Evolutionary conservation across 1,284 basidiomycete species (phyloP).

Genomic region (Fomitopsis schrenkii): DNA sequence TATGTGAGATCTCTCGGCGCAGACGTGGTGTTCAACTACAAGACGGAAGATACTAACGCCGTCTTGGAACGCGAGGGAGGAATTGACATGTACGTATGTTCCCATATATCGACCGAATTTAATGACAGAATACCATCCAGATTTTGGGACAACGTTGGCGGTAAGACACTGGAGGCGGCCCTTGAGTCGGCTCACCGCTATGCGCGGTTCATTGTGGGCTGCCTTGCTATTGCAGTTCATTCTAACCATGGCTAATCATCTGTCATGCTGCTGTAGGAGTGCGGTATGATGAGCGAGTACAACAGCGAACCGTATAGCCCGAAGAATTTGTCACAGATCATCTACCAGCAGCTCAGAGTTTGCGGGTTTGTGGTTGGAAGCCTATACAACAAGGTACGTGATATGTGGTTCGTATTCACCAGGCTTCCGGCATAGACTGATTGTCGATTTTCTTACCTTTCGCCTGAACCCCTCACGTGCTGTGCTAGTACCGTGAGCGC

Average conservation of each 20-base stretch:
- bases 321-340: constrained; percentile 33
- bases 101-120: constrained; percentile 11
- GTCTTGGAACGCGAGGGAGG: constrained; percentile 56
- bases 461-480: constrained; percentile 6
- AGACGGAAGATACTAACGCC: constrained; percentile 44
- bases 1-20: constrained; percentile 63
- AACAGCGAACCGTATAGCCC: constrained; percentile 23
- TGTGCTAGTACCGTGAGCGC: constrained; percentile 34
- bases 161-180: constrained; percentile 58
- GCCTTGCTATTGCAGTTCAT: too few relatives aligned
- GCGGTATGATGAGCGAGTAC: constrained; percentile 29
- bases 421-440: constrained; percentile 21
- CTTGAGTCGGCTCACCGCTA: constrained; percentile 44
- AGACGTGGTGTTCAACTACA: constrained; percentile 77
- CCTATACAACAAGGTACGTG: constrained; percentile 29
- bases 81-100: constrained; percentile 40
- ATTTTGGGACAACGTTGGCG: constrained; percentile 62
- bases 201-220: constrained; percentile 57
- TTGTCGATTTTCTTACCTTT: constrained; percentile 54
- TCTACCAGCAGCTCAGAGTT: constrained; percentile 49
- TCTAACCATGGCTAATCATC: too few relatives aligned
- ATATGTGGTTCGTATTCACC: constrained; percentile 13
- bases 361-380: constrained; percentile 56
- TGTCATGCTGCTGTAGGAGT: constrained; percentile 24
- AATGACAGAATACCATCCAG: constrained; percentile 20